Evolutionary conservation across 768 basidiomycete species (phyloP).

Genomic region (Lenzites betulinus): DNA sequence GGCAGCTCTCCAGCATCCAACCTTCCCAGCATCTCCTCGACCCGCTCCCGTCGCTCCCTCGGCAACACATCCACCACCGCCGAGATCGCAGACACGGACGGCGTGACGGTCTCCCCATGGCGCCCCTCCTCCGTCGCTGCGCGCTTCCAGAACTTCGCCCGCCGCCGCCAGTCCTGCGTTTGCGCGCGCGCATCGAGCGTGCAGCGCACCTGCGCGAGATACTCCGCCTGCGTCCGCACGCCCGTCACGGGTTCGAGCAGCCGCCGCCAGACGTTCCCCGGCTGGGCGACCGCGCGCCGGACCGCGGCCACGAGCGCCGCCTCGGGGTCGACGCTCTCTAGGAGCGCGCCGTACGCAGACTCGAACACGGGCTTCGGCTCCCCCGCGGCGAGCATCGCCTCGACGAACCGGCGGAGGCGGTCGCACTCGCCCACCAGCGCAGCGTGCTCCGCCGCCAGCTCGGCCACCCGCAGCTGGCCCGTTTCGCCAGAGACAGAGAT

Average conservation of each 20-base stretch:
- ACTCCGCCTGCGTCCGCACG: conserved; percentile 25
- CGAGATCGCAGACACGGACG: conserved; percentile 25
- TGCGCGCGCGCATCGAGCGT: conserved; percentile 27
- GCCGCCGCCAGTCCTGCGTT: conserved; percentile 22
- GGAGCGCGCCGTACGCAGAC: conserved; percentile 9
- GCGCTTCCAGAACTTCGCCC: conserved; percentile 27
- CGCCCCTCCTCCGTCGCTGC: conserved; percentile 21
- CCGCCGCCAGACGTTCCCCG: conserved; percentile 21
- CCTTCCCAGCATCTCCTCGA: conserved; percentile 13
- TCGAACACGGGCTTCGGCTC: conserved; percentile 22
- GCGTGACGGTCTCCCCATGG: conserved; percentile 26
- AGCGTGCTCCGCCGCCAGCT: conserved; percentile 18
- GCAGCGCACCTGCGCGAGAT: conserved; percentile 29
- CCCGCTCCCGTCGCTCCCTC: conserved; percentile 1
- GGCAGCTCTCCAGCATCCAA: conserved; percentile 5
- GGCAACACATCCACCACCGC: conserved; percentile 18
- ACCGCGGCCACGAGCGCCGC: conserved; percentile 27
- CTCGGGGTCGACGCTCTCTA: conserved; percentile 22
- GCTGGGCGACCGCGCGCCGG: conserved; percentile 16
- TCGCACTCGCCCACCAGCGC: conserved; percentile 13
- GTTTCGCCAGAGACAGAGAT: not conserved
- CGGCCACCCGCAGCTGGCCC: not conserved
- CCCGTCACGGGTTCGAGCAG: conserved; percentile 30
- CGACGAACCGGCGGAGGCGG: conserved; percentile 22
- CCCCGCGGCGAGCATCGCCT: conserved; percentile 17